Evolutionary conservation across 768 basidiomycete species (phyloP).

Genomic region (Podaxis rugospora): DNA sequence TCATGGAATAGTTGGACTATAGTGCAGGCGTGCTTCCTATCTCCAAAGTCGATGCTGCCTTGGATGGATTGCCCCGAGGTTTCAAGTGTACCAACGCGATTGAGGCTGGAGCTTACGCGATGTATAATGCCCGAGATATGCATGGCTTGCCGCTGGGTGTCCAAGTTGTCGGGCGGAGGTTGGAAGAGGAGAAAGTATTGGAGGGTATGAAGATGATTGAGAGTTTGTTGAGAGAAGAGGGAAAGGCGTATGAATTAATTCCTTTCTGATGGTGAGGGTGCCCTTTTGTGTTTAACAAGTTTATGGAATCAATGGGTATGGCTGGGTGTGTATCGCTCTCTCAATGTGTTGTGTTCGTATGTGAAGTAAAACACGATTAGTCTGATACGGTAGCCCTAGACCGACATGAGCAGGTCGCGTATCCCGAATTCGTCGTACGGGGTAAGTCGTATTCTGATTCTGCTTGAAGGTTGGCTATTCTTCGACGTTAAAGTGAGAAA

Average conservation of each 20-base stretch:
- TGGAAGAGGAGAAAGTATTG: conserved; percentile 64
- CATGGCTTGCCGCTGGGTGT: conserved; percentile 57
- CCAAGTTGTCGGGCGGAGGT: conserved; percentile 52
- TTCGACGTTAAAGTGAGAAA: too few relatives aligned
- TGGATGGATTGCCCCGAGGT: conserved; percentile 32
- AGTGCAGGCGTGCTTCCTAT: conserved; percentile 57
- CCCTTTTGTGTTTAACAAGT: neutral
- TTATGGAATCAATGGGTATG: neutral
- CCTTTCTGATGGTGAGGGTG: neutral
- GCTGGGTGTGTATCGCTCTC: neutral
- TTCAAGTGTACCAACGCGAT: conserved; percentile 38
- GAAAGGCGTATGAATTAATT: conserved; percentile 11
- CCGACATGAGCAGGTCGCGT: too few relatives aligned
- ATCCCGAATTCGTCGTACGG: too few relatives aligned
- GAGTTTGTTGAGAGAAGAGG: conserved; percentile 22
- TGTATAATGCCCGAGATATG: conserved; percentile 51
- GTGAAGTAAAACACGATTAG: too few relatives aligned
- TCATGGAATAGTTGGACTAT: conserved; percentile 25
- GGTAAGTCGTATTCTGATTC: too few relatives aligned
- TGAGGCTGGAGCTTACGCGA: conserved; percentile 41
- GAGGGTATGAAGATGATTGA: conserved; percentile 56
- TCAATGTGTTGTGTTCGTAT: neutral
- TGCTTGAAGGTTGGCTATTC: too few relatives aligned
- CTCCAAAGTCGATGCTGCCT: conserved; percentile 40
- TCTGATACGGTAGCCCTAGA: too few relatives aligned